Evolutionary conservation across 306 rosid genomes (phyloP).

Genomic region (Sphenostylis stenocarpa): DNA sequence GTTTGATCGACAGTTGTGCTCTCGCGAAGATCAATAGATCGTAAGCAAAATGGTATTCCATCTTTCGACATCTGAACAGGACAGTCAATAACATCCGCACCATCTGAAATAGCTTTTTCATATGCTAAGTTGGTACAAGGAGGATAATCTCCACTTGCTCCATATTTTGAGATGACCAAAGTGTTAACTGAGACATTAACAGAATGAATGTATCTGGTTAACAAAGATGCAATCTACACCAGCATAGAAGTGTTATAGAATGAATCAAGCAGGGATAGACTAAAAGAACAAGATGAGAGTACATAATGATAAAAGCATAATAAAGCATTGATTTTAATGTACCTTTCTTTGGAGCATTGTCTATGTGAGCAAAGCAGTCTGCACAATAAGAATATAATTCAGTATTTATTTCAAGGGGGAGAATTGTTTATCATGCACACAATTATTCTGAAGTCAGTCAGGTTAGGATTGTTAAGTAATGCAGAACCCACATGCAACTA

Average conservation of each 20-base stretch:
- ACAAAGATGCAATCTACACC: slow-evolving; percentile 6
- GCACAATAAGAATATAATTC: slow-evolving; percentile 37
- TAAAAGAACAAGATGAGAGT: slow-evolving; percentile 8
- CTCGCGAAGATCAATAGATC: slow-evolving; percentile 65
- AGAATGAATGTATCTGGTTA: slow-evolving; percentile 34
- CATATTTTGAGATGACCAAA: slow-evolving; percentile 73
- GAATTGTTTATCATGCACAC: not conserved
- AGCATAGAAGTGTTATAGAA: not conserved
- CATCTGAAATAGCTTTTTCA: slow-evolving; percentile 61
- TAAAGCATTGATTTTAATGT: slow-evolving; percentile 17
- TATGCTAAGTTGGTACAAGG: slow-evolving; percentile 67
- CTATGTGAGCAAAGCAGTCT: slow-evolving; percentile 71
- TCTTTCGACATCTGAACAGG: slow-evolving; percentile 84
- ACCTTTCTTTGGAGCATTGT: slow-evolving; percentile 55
- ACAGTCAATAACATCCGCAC: slow-evolving; percentile 78
- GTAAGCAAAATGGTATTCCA: slow-evolving; percentile 74
- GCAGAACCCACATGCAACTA: not conserved
- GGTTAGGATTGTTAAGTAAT: not conserved
- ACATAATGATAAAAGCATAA: not conserved
- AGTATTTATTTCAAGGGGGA: not conserved
- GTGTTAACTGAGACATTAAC: slow-evolving; percentile 46
- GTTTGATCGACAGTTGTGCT: slow-evolving; percentile 60
- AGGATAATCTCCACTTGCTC: slow-evolving; percentile 90
- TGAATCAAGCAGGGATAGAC: not conserved
- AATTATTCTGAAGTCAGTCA: not conserved